These are phyloP conservation scores for Boletellus dicymbophilus DNA, from an alignment of 1,284 basidiomycete species.

Conservation along the genomic window DNA sequence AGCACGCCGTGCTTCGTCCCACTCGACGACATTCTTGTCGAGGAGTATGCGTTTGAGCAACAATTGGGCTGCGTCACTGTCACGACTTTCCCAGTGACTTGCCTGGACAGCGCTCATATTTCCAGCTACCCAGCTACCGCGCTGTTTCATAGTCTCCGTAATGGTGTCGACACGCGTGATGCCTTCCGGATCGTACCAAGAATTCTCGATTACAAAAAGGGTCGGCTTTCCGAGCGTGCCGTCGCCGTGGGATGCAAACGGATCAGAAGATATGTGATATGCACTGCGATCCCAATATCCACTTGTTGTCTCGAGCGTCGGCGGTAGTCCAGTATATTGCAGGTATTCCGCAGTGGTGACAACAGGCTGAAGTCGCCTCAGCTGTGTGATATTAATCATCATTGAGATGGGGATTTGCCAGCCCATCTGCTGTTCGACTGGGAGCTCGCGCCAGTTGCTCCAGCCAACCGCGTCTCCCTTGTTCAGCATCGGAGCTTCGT, in stretches of 20 bases:
- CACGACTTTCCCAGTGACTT: conserved; percentile 16
- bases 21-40: conserved; percentile 27
- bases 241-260: conserved; percentile 1
- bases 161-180: conserved; percentile 37
- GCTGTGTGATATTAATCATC: conserved; percentile 42
- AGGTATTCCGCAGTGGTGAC: conserved; percentile 40
- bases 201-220: conserved; percentile 37
- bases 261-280: conserved; percentile 20
- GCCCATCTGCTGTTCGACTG: conserved; percentile 43
- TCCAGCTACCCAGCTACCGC: conserved; percentile 23
- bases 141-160: conserved; percentile 20
- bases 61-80: conserved; percentile 5
- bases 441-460: conserved; percentile 42
- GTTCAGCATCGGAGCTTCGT: conserved; percentile 42
- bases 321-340: conserved; percentile 34
- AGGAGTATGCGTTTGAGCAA: conserved; percentile 23
- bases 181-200: conserved; percentile 35
- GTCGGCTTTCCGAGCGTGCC: conserved; percentile 14
- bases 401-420: conserved; percentile 39
- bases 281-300: conserved; percentile 38
- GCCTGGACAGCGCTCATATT: conserved; percentile 15
- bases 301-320: conserved; percentile 32
- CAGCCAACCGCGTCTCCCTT: conserved; percentile 36
- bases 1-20: conserved; percentile 30
- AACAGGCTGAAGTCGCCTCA: conserved; percentile 36